Evolutionary conservation across 441 rosid species (phyloP).

Genomic region (Adansonia rubrostipa): DNA sequence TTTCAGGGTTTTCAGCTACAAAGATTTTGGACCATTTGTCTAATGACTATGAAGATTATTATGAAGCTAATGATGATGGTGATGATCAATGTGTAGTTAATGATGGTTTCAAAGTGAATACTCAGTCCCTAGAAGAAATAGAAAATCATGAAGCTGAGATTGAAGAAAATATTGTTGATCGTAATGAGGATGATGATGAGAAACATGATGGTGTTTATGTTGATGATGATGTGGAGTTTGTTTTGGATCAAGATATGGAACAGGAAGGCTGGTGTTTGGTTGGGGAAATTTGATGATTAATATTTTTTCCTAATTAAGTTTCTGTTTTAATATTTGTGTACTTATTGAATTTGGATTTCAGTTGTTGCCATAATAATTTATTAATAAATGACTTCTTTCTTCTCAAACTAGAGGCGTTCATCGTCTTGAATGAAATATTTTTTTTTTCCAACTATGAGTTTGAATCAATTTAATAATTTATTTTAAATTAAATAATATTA

Average conservation of each 20-base stretch:
- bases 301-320: not conserved
- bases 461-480: no score
- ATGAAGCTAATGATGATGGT: not conserved
- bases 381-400: not conserved
- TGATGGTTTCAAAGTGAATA: not conserved
- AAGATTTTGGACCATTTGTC: constrained; percentile 47
- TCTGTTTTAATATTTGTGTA: not conserved
- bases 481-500: no score
- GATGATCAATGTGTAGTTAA: not conserved
- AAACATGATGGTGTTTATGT: constrained; percentile 24
- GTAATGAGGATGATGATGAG: constrained; percentile 24
- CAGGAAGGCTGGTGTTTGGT: constrained; percentile 73
- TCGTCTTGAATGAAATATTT: no score
- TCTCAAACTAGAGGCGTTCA: not conserved
- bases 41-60: not conserved
- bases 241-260: constrained; percentile 36
- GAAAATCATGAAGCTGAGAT: constrained; percentile 3
- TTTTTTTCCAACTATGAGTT: no score
- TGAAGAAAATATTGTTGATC: constrained; percentile 15
- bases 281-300: constrained; percentile 33
- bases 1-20: not conserved
- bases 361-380: not conserved
- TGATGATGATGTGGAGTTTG: constrained; percentile 26
- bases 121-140: not conserved
- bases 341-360: not conserved